Percentiles rank a stretch among this genome's conserved stretches.
Conservation (phyloP, 2,329 filamentous ascomycete genomes). For the Fusarium sp. region DNA sequence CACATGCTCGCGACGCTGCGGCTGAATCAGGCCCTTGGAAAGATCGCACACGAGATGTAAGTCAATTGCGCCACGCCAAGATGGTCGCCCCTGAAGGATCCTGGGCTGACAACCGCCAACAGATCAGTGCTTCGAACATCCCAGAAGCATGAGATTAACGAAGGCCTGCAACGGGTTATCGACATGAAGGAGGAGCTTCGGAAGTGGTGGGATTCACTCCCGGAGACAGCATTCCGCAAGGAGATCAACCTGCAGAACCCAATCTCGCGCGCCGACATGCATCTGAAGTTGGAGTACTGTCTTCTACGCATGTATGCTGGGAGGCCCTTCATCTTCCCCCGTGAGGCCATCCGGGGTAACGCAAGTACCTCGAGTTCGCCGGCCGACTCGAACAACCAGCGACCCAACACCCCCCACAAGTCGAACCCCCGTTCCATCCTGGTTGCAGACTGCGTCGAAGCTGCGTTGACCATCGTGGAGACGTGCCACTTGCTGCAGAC, state of each 20-base stretch:
- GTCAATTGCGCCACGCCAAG: slow-evolving; percentile 10
- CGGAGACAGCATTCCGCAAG: slow-evolving; percentile 47
- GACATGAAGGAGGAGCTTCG: slow-evolving; percentile 53
- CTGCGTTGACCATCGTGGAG: slow-evolving; percentile 62
- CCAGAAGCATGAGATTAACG: slow-evolving; percentile 48
- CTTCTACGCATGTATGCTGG: slow-evolving; percentile 66
- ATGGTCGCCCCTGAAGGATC: not conserved
- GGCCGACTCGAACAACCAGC: slow-evolving; percentile 45
- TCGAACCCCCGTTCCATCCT: slow-evolving; percentile 52
- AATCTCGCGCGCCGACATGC: slow-evolving; percentile 61
- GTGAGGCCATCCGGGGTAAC: slow-evolving; percentile 41
- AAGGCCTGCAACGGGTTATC: slow-evolving; percentile 49
- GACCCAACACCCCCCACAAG: slow-evolving; percentile 44
- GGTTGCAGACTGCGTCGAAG: slow-evolving; percentile 65
- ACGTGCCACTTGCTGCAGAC: slow-evolving; percentile 62
- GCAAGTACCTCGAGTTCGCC: slow-evolving; percentile 48
- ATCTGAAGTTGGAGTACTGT: slow-evolving; percentile 65
- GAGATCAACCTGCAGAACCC: slow-evolving; percentile 55
- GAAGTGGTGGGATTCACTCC: slow-evolving; percentile 54
- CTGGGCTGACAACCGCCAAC: slow-evolving; percentile 14
- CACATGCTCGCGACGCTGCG: slow-evolving; percentile 60
- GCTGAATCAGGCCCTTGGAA: slow-evolving; percentile 51
- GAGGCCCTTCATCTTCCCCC: slow-evolving; percentile 63
- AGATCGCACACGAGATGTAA: slow-evolving; percentile 55
- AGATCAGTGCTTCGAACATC: slow-evolving; percentile 51